Base-by-base conservation (phyloP, 148 eudicot species). In the Drosera capensis region DNA sequence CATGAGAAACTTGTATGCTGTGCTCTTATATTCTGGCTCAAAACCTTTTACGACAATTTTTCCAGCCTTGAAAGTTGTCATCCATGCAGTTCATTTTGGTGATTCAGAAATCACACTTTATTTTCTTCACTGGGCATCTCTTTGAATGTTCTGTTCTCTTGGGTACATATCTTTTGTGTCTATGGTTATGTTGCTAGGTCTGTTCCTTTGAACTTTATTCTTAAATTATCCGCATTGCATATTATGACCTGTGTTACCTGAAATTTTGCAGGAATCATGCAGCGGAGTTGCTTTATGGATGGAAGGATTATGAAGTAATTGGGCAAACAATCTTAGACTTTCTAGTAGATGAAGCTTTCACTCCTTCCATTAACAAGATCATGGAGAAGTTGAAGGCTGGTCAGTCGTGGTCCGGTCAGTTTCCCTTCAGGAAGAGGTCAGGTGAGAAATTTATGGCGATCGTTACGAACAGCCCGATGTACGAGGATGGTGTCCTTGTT, bases 281-380 rank as follows among this genome's bases (percentile, higher is more conserved):
- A 28, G 96, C 96, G 25, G 87, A 78, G 65, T 75, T 54, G 58
- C 85, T 86, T 48, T 86, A 68, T 55, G 96, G 93, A 51, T 86
- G 79, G 52, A 67, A 68, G 50, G 75, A 67, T 30, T 61, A 65
- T 61, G 96, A 86, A 72, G 78, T 63, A 43, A 38, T 78, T 46
- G 93, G 93, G 38, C 64, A 56, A 49, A 58, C 45, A 29, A 67
- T 45, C 20, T 39, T 25, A 17, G 80, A 81, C n/a, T 25, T 86
- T 16, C 67, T 78, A 59, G 46, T 78, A 17, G 74, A 69, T 35
- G 81, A 70, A 38, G 72, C 59, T 14, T 65, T 68, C 65, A 57
- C 62, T 21, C 53, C 56, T 18, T 49, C 59, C 37, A 63, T 68
- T 14, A 55, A 66, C 11, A 63, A 47, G 45, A 65, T 75, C 46